Conservation (phyloP, 73 alveolate genomes). For the Paramecium sonneborni region DNA sequence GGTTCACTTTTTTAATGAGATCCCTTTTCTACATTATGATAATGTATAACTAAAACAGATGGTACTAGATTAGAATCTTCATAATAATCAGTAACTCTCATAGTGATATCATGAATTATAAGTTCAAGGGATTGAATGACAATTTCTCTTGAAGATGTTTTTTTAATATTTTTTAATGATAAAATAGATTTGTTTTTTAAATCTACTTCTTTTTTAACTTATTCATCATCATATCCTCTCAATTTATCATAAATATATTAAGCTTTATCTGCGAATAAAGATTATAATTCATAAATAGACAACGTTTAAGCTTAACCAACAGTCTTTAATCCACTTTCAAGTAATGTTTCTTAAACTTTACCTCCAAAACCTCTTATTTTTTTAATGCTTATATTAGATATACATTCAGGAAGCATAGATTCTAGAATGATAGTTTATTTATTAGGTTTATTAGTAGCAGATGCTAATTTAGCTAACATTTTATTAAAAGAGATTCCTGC, state of each 20-base stretch:
- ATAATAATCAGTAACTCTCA: slow-evolving; percentile 41
- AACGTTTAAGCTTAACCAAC: neutral
- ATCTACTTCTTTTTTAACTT: slow-evolving; percentile 31
- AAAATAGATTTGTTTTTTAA: slow-evolving; percentile 19
- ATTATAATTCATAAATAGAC: neutral
- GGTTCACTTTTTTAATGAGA: slow-evolving; percentile 48
- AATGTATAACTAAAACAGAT: neutral
- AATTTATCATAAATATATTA: slow-evolving; percentile 20
- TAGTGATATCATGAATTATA: neutral
- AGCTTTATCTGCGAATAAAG: neutral
- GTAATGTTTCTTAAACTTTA: neutral
- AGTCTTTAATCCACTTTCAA: neutral
- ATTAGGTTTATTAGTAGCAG: slow-evolving; percentile 34
- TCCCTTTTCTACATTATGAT: slow-evolving; percentile 14
- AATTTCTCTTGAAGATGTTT: neutral
- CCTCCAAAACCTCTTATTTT: slow-evolving; percentile 50
- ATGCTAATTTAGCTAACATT: slow-evolving; percentile 43
- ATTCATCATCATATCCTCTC: slow-evolving; percentile 43
- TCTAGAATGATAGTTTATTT: slow-evolving; percentile 14
- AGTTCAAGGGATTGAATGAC: neutral
- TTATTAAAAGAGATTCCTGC: slow-evolving; percentile 38
- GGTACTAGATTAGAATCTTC: slow-evolving; percentile 36
- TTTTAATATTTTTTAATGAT: neutral
- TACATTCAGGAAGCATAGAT: slow-evolving; percentile 19
- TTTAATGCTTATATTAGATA: neutral